Conservation (phyloP, 495 filamentous ascomycete genomes). For the Hamigera avellanea region DNA sequence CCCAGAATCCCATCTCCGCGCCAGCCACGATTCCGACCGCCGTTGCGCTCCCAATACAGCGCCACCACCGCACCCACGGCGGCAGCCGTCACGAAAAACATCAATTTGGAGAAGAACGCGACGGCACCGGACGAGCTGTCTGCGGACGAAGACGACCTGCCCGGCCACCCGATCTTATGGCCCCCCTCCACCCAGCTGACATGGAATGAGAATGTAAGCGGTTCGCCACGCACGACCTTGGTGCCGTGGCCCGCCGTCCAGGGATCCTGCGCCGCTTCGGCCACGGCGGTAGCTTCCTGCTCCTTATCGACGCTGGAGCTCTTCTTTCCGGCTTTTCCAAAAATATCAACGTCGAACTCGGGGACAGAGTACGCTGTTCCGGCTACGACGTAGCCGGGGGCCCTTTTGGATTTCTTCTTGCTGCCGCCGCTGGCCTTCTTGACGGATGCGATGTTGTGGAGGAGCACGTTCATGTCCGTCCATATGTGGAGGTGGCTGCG, state of each 20-base stretch:
- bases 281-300: constrained; percentile 22
- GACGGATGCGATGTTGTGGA: constrained; percentile 59
- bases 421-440: constrained; percentile 10
- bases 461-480: constrained; percentile 75
- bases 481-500: constrained; percentile 82
- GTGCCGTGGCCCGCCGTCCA: constrained; percentile 36
- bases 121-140: constrained; percentile 7
- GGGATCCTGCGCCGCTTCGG: constrained; percentile 29
- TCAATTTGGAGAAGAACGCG: constrained; percentile 22
- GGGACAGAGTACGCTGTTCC: constrained; percentile 79
- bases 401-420: constrained; percentile 12
- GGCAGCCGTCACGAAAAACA: constrained; percentile 32
- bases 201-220: constrained; percentile 65
- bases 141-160: constrained; percentile 31
- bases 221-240: constrained; percentile 77
- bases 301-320: constrained; percentile 23
- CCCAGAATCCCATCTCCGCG: constrained; percentile 34
- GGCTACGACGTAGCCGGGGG: constrained; percentile 61
- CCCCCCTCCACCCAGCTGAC: constrained; percentile 81
- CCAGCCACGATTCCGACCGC: constrained; percentile 23
- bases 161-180: constrained; percentile 31
- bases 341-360: constrained; percentile 38
- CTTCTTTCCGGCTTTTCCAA: constrained; percentile 1
- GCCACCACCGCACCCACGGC: constrained; percentile 35
- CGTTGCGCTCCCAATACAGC: constrained; percentile 32